phyloP scores from a whole-genome alignment of 441 rosid genomes.

The Brassica balearica region DNA sequence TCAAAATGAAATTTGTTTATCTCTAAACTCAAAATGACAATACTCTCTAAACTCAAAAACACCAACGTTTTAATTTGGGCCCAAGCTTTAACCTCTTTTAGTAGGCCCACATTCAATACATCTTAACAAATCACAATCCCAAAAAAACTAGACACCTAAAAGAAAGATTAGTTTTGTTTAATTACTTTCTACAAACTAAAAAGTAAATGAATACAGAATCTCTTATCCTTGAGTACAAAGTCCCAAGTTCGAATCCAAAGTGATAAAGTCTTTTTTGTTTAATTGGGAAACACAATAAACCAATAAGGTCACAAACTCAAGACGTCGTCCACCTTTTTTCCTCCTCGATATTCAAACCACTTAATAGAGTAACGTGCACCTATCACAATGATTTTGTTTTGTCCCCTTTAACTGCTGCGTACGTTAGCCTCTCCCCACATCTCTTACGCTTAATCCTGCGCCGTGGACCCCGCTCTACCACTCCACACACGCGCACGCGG shows the following conservation, averaged over 20 bases:
- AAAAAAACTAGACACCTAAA: background rate
- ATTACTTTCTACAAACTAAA: background rate
- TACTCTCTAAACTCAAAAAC: background rate
- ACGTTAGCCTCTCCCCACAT: slow-evolving; percentile 26
- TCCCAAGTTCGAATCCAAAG: slow-evolving; percentile 24
- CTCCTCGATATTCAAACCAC: slow-evolving; percentile 26
- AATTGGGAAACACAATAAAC: slow-evolving; percentile 21
- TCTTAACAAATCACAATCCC: background rate
- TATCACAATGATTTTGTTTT: slow-evolving; percentile 37
- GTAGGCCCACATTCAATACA: background rate
- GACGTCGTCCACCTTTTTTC: slow-evolving; percentile 12
- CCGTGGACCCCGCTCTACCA: slow-evolving; percentile 45
- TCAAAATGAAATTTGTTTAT: background rate
- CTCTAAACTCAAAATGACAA: background rate
- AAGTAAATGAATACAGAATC: slow-evolving; percentile 9
- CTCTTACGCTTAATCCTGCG: slow-evolving; percentile 33
- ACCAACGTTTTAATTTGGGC: background rate
- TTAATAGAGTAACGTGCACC: slow-evolving; percentile 34
- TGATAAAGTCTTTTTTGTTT: slow-evolving; percentile 5
- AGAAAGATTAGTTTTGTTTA: background rate
- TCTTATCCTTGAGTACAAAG: background rate
- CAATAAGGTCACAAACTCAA: slow-evolving; percentile 38
- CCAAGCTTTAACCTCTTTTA: background rate
- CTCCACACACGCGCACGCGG: slow-evolving; percentile 70
- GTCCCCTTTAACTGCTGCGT: slow-evolving; percentile 18